Evolutionary conservation across 2,329 filamentous ascomycete genomes (phyloP), one percentile per base, ranked within the genome.

Genomic region (Botrytis elliptica): DNA sequence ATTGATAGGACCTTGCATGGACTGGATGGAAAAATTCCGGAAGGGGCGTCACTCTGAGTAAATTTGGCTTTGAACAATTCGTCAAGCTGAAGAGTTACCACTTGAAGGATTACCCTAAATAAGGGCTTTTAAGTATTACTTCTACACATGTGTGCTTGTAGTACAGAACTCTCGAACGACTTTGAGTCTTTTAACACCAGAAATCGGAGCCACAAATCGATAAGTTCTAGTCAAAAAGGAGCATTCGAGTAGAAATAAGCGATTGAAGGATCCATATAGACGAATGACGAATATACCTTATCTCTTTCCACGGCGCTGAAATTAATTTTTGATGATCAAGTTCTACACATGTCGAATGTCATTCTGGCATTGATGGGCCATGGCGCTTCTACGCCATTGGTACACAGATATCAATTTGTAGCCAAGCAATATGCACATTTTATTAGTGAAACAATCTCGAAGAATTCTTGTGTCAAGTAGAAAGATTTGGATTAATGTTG

Each of bases 1-100:
- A 60, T 57, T 65, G 46, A 62, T 79, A 95, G 93, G 94, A 97
- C 83, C 88, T 97, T 77, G 94, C 94, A n/a, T 97, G 94, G 94
- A 96, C 95, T 3, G 95, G 95, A 18, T 98, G 94, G 94, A 98
- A 98, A 86, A 94, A 97, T 82, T 97, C 94, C 75, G 95, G 95
- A 77, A 95, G 93, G 83, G 95, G 95, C 36, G 92, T 95, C 78
- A 98, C 95, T 16, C 84, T 98, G 79, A 96, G 94, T 84, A 91
- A 86, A 79, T 97, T 95, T 80, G 95, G 95, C 18, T 98, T 97
- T 81, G 95, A 98, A 79, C 93, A 97, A 81, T 98, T 98, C 81
- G 92, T 97, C 81, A 97, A 96, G 87, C 87, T 97, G 79, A 98
- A 98, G 90, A 97, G 93, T 86, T 97, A 92, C 83, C 95, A 98